Evolutionary conservation across 495 filamentous ascomycete genomes (phyloP), one percentile per base, ranked within the genome.

Genomic region (Trypethelium eluteriae): DNA sequence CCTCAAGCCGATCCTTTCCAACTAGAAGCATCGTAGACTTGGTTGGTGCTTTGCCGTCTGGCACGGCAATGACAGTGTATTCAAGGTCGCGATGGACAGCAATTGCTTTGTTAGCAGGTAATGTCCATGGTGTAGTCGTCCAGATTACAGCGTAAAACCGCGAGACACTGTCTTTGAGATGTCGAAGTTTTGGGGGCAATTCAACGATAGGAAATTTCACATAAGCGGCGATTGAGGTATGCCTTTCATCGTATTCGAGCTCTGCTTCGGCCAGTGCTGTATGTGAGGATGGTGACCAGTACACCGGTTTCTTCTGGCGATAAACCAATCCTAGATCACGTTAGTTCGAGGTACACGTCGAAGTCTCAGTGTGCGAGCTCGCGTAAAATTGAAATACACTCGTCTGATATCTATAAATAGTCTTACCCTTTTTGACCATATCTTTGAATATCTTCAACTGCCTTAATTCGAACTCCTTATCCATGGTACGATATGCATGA

Each of bases 111-210:
- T 99, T 99, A 18, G 95, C 92, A 2, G 94, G 95, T 2, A 99
- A 79, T 0, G 94, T 98, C 94, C 94, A 99, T 0, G 94, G 95
- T 2, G 93, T 98, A 0, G 94, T 99, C 9, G 94, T 99, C 94
- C 94, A 99, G 66, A 96, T 89, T 36, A 94, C 85, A 34, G 88
- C 91, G 72, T 81, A 88, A 39, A 96, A 61, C 12, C 75, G 71
- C 5, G 78, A 73, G 47, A 12, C 80, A 38, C 65, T 44, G 62
- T 39, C 64, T 66, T 59, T 44, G 2, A 53, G 38, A 32, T 63
- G 25, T 25, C 35, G 44, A 2, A 89, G 71, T 47, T 74, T 69
- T 35, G 76, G 69, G 10, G 84, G 81, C n/a, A 88, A 71, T 2
- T 78, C 76, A 0, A 78, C 73, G 38, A 98, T 76, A 2, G 86